These are phyloP conservation scores for Anisodus acutangulus DNA, from an alignment of 257 asterid species.

Conservation along the genomic window DNA sequence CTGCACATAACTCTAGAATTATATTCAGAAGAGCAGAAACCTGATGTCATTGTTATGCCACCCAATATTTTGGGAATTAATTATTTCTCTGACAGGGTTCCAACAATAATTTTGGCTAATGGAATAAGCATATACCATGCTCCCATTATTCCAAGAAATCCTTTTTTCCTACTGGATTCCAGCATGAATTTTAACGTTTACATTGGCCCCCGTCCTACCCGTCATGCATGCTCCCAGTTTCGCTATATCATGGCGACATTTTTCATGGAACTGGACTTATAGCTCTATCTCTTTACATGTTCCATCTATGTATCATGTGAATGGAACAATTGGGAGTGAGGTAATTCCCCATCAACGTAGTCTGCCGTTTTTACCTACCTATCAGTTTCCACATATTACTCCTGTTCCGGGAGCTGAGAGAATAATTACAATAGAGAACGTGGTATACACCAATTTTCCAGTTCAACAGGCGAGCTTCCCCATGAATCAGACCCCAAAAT, in stretches of 20 bases:
- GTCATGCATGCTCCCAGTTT: background rate
- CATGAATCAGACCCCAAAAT: background rate
- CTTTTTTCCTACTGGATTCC: slow-evolving; percentile 13
- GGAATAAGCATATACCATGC: background rate
- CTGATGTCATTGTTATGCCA: background rate
- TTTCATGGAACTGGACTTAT: background rate
- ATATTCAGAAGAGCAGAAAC: background rate
- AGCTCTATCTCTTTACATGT: background rate
- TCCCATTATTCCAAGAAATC: background rate
- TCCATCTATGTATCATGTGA: background rate
- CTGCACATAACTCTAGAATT: background rate
- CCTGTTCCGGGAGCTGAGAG: background rate
- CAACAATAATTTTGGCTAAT: background rate
- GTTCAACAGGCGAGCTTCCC: background rate
- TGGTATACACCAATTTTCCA: background rate
- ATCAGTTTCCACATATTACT: background rate
- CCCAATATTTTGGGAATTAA: background rate
- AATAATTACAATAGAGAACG: background rate
- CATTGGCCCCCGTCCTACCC: background rate
- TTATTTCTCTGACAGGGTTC: background rate
- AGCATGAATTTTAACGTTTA: background rate
- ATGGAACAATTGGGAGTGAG: background rate
- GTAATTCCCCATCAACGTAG: background rate
- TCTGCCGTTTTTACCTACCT: background rate
- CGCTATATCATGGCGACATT: background rate